Conservation (phyloP, 805 yeast species). For the Ogataea nitratoaversa region DNA sequence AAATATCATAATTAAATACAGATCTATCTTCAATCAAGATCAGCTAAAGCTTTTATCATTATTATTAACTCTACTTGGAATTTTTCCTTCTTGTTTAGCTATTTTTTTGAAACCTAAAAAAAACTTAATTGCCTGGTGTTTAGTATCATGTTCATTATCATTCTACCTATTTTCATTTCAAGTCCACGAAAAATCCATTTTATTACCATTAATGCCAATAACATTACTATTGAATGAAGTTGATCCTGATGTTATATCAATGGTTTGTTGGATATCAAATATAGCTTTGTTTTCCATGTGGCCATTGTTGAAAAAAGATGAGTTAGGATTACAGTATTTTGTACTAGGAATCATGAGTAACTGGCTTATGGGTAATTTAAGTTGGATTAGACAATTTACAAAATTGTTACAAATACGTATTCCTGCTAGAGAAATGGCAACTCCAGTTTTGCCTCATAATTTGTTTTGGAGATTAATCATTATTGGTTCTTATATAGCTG, state of each 20-base stretch:
- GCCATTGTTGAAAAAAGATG: slow-evolving; percentile 80
- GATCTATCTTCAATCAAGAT: slow-evolving; percentile 44
- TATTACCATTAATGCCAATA: slow-evolving; percentile 84
- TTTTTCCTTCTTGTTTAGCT: slow-evolving; percentile 52
- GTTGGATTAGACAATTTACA: slow-evolving; percentile 49
- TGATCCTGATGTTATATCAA: slow-evolving; percentile 57
- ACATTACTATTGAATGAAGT: slow-evolving; percentile 58
- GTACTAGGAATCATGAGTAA: slow-evolving; percentile 61
- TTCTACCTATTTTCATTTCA: slow-evolving; percentile 90
- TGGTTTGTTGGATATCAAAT: slow-evolving; percentile 85
- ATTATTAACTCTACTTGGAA: slow-evolving; percentile 44
- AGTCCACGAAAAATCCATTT: slow-evolving; percentile 90
- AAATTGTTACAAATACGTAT: slow-evolving; percentile 32
- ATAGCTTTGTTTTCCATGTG: slow-evolving; percentile 80
- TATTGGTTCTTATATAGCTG: slow-evolving; percentile 44
- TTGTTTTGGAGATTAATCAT: slow-evolving; percentile 49
- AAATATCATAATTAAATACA: slow-evolving; percentile 72
- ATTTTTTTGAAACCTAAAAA: slow-evolving; percentile 50
- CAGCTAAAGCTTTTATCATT: slow-evolving; percentile 61
- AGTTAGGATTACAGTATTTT: slow-evolving; percentile 65
- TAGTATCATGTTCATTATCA: slow-evolving; percentile 80
- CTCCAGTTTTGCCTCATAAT: slow-evolving; percentile 42
- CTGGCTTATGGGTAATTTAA: slow-evolving; percentile 71
- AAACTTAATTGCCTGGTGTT: slow-evolving; percentile 59
- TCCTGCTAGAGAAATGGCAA: too few species aligned